Evolutionary conservation across 2,329 filamentous ascomycete species (phyloP).

Genomic region (Zasmidium citrigriseum): DNA sequence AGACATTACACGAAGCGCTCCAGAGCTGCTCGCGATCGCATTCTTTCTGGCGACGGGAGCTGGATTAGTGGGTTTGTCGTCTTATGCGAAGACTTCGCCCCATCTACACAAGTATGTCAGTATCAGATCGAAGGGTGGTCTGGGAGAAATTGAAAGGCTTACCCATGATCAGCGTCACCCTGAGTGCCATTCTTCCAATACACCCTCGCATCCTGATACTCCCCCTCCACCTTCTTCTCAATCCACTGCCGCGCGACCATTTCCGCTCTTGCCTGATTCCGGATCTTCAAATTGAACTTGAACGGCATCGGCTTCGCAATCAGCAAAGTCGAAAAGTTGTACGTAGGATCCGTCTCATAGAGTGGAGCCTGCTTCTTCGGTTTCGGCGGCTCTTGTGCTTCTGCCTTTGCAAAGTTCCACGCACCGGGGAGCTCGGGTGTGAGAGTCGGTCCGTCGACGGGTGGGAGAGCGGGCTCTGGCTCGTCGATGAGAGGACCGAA

Average conservation of each 20-base stretch:
- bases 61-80: not conserved
- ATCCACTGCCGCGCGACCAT: slow-evolving; percentile 38
- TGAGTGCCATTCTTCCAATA: slow-evolving; percentile 39
- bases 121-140: not conserved
- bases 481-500: not conserved
- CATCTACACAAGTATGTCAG: slow-evolving; percentile 8
- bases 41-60: not conserved
- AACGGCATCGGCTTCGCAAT: slow-evolving; percentile 51
- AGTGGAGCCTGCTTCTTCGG: not conserved
- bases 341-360: slow-evolving; percentile 40
- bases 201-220: slow-evolving; percentile 38
- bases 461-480: not conserved
- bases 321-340: slow-evolving; percentile 46
- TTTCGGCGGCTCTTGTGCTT: not conserved
- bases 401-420: not conserved
- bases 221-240: slow-evolving; percentile 39
- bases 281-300: slow-evolving; percentile 42
- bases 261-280: slow-evolving; percentile 34
- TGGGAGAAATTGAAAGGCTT: slow-evolving; percentile 8
- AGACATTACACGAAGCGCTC: not conserved
- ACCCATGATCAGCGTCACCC: slow-evolving; percentile 29
- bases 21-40: not conserved
- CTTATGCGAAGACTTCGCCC: slow-evolving; percentile 12
- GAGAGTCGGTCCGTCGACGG: not conserved
- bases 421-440: not conserved